Conservation (phyloP, 176 grass and related monocot species). For the Pharus latifolius region DNA sequence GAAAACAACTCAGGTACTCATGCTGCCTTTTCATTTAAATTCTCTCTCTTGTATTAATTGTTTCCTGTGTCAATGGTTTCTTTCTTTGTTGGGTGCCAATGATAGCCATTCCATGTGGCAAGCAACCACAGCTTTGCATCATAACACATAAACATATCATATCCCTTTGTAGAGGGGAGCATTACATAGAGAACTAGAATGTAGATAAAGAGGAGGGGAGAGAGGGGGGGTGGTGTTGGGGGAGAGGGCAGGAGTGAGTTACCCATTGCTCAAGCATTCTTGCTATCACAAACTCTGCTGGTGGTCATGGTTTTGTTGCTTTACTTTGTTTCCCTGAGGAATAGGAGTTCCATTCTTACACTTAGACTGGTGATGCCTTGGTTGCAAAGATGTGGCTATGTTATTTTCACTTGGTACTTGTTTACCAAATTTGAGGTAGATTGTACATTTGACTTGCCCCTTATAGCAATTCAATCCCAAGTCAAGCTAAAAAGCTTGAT, state of each 20-base stretch:
- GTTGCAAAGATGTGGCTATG: not conserved
- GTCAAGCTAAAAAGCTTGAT: not conserved
- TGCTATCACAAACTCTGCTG: not conserved
- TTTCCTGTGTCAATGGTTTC: not conserved
- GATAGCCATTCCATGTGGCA: not conserved
- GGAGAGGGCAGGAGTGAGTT: not conserved
- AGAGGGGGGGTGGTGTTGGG: no score
- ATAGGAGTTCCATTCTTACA: no score
- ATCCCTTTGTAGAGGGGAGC: not conserved
- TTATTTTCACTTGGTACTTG: not conserved
- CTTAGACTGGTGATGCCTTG: no score
- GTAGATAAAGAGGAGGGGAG: no score
- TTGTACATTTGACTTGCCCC: not conserved
- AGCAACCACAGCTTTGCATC: not conserved
- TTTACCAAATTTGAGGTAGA: not conserved
- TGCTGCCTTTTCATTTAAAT: conserved; percentile 8
- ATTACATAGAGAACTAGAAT: not conserved
- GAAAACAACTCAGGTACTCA: conserved; percentile 91
- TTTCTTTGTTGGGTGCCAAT: no score
- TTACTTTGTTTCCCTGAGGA: no score
- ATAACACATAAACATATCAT: not conserved
- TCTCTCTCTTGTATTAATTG: not conserved
- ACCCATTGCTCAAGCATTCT: not conserved
- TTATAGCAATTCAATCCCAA: no score
- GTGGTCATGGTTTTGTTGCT: not conserved